Base-by-base conservation (phyloP, 2,329 filamentous ascomycete species). In the Ambrosiella beaveri region DNA sequence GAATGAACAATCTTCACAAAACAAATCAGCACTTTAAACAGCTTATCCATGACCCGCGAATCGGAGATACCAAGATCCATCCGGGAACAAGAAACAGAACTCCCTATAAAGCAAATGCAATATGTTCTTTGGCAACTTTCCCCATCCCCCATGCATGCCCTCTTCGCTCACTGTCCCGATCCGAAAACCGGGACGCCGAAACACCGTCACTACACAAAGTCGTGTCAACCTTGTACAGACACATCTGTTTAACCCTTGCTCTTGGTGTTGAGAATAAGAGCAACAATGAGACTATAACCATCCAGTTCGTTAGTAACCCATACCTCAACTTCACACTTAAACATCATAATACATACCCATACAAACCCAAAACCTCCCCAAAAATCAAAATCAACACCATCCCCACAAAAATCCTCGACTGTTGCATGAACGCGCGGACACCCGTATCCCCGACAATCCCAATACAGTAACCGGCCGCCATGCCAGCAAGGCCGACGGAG, bases 371-470 rank as follows among this genome's bases (percentile, higher is more conserved):
- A 15, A 98, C 93, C 76, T 98, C 93, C 59, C 88, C 93, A 69
- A 98, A 98, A 80, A 98, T 98, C 63, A 97, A 79, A 65, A 97
- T 97, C 66, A 98, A 74, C 52, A 98, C 91, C 93, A 97, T 97
- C 71, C 93, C 93, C 54, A 98, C 93, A 65, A 96, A 98, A 64
- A 98, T 86, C 63, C 91, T 81, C 54, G 87, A 94, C 71, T 98
- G 93, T 66, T 88, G 82, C 89, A 98, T 95, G 74, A 94, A 97
- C 59, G 89, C 84, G 65, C 93, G 83, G 57, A 97, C 91, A 61
- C 93, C 90, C 72, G 84, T 85, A 73, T 98, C 94, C 64, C 93
- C 93, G 19, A 98, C 91, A 62, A 95, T 81, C 58, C 93, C 93
- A 70, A 98, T 98, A 61, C 89, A 88, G 73, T 97, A 98, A 57